Evolutionary conservation across 495 filamentous ascomycete species (phyloP).

Genomic region (Trichocladium antarcticum): DNA sequence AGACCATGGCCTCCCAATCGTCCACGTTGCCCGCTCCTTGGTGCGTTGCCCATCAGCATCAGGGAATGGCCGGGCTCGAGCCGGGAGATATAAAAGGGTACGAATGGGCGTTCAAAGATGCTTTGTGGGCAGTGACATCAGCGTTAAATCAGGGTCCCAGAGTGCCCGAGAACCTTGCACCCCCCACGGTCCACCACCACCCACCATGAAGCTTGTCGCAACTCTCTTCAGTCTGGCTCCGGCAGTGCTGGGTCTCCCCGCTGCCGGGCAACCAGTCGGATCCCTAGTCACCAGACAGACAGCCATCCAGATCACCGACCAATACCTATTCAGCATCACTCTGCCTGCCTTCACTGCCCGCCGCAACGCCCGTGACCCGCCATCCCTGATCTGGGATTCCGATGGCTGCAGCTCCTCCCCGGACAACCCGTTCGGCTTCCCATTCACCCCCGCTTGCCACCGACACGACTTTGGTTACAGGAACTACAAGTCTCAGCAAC

Average conservation of each 20-base stretch:
- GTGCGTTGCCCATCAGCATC: no score
- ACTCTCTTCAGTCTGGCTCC: constrained; percentile 14
- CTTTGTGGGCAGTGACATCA: no score
- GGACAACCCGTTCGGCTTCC: constrained; percentile 35
- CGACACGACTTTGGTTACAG: constrained; percentile 42
- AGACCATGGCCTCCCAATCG: neutral
- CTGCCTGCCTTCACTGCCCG: constrained; percentile 18
- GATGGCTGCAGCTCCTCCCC: constrained; percentile 33
- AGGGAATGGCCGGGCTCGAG: no score
- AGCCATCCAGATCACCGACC: constrained; percentile 24
- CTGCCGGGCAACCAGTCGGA: neutral
- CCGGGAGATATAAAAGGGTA: no score
- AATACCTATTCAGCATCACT: constrained; percentile 24
- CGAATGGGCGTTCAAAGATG: no score
- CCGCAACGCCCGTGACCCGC: constrained; percentile 22
- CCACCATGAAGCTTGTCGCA: constrained; percentile 24
- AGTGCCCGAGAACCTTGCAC: no score
- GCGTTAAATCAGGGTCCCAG: no score
- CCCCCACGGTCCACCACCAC: no score
- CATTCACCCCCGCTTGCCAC: constrained; percentile 32
- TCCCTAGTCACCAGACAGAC: constrained; percentile 4
- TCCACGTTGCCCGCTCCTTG: neutral
- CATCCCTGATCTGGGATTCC: constrained; percentile 28
- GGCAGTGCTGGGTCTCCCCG: constrained; percentile 16
- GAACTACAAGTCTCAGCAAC: constrained; percentile 32